Conservation (phyloP, 495 filamentous ascomycete genomes). For the Terfezia claveryi region DNA sequence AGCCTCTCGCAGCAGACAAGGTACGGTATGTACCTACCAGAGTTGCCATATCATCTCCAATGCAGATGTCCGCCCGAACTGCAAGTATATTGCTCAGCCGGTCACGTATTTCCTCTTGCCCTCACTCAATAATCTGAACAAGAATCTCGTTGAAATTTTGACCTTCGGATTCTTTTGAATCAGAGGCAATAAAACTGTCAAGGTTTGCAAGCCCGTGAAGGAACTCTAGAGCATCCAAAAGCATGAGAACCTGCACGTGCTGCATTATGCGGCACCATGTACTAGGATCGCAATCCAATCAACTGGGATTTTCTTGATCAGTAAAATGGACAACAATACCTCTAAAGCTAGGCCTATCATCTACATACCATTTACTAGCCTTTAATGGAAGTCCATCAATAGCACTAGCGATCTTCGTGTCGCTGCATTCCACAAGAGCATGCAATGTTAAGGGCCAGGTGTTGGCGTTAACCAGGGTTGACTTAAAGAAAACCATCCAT, state of each 20-base stretch:
- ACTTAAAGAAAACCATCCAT: no score
- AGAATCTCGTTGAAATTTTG: no score
- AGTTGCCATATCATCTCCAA: no score
- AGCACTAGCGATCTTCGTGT: background rate
- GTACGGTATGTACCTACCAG: no score
- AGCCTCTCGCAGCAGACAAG: no score
- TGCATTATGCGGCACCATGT: conserved; percentile 15
- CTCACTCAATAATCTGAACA: no score
- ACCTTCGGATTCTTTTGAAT: no score
- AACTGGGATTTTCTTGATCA: background rate
- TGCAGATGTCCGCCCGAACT: no score
- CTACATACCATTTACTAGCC: conserved; percentile 8
- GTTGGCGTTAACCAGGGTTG: background rate
- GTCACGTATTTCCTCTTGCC: no score
- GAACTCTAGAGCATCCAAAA: conserved; percentile 24
- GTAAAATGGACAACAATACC: conserved; percentile 2
- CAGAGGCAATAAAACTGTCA: background rate
- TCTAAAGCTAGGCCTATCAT: conserved; percentile 7
- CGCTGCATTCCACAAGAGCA: conserved; percentile 7
- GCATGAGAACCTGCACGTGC: conserved; percentile 26
- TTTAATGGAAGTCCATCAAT: conserved; percentile 12
- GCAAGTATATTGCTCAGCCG: no score
- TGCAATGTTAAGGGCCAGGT: conserved; percentile 1
- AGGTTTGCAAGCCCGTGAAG: conserved; percentile 11
- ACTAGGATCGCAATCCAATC: conserved; percentile 2